Percentiles rank a stretch among this genome's conserved stretches.
Conservation (phyloP, 2,329 filamentous ascomycete species). For the Aspergillus arachidicola region DNA sequence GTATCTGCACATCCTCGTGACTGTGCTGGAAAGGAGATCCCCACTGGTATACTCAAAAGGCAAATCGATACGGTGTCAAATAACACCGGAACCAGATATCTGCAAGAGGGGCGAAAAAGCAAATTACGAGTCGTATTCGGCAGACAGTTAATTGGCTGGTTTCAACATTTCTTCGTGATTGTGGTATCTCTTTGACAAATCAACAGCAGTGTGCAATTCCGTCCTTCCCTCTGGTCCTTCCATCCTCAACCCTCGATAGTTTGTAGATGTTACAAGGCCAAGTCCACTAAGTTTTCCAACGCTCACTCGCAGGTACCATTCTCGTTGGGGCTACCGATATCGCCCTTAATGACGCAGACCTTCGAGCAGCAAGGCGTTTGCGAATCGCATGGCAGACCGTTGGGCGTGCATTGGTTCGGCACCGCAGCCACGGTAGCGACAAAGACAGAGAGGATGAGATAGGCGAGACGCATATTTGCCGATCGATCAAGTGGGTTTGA, state of each 20-base stretch:
- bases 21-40: not conserved
- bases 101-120: not conserved
- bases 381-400: not conserved
- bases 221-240: not conserved
- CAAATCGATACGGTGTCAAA: not conserved
- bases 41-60: not conserved
- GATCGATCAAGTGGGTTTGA: not conserved
- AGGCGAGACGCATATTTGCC: not conserved
- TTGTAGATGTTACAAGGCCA: not conserved
- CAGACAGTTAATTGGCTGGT: not conserved
- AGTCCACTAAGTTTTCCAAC: not conserved
- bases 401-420: not conserved
- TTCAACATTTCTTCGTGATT: not conserved
- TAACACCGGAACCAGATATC: not conserved
- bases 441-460: not conserved
- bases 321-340: not conserved
- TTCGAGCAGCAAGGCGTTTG: constrained; percentile 1
- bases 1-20: not conserved
- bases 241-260: not conserved
- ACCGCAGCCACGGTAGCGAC: not conserved
- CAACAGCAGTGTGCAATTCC: not conserved
- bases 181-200: not conserved
- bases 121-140: not conserved
- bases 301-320: not conserved
- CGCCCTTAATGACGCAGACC: not conserved